Evolutionary conservation across 73 alveolate genomes (phyloP).

Genomic region (Tetrahymena borealis): DNA sequence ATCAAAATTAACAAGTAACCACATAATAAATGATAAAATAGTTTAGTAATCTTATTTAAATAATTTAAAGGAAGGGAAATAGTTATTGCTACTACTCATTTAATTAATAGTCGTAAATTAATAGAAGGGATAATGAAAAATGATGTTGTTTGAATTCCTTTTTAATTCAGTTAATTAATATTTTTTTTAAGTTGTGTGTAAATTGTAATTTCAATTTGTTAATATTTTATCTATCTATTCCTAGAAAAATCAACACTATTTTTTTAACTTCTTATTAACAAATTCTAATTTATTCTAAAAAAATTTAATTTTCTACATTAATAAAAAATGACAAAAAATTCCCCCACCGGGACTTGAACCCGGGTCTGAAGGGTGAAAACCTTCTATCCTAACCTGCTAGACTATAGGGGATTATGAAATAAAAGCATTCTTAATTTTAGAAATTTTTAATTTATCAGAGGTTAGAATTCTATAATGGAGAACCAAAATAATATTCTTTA

Average conservation of each 20-base stretch:
- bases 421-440: neutral
- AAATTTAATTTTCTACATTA: neutral
- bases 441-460: neutral
- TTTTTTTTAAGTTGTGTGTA: no score
- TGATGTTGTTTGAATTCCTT: neutral
- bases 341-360: slow-evolving; percentile 7
- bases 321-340: neutral
- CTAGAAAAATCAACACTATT: no score
- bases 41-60: neutral
- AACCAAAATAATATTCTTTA: no score
- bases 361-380: neutral
- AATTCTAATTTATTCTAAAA: neutral
- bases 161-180: neutral
- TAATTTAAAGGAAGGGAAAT: neutral
- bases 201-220: no score
- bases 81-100: neutral
- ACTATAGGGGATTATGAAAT: neutral
- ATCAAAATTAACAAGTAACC: neutral
- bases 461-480: neutral
- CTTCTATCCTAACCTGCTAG: slow-evolving; percentile 4
- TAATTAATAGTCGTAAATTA: neutral
- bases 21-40: neutral
- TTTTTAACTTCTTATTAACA: neutral
- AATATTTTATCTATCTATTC: neutral
- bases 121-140: neutral